Conservation (phyloP, 768 basidiomycete genomes). For the Russula earlei region DNA sequence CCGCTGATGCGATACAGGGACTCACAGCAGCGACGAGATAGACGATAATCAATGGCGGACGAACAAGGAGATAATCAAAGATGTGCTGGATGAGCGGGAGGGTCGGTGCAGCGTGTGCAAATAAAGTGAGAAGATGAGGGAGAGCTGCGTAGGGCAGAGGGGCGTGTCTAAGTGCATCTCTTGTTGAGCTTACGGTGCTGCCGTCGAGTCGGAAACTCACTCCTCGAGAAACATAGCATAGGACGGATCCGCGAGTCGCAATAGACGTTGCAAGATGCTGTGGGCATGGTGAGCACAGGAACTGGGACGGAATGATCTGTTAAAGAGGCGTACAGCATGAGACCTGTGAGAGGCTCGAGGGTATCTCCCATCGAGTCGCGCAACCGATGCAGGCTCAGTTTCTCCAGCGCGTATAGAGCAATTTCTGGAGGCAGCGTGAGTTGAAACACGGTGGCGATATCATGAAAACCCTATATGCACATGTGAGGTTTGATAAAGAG, state of each 20-base stretch:
- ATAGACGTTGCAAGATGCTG: constrained; percentile 69
- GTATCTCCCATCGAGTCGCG: constrained; percentile 84
- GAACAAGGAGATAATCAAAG: constrained; percentile 80
- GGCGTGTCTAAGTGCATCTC: constrained; percentile 38
- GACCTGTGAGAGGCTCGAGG: constrained; percentile 76
- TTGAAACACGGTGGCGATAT: constrained; percentile 78
- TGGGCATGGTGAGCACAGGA: constrained; percentile 26
- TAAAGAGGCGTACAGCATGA: constrained; percentile 44
- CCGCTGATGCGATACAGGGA: constrained; percentile 18
- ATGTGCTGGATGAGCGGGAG: constrained; percentile 85
- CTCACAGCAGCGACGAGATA: constrained; percentile 80
- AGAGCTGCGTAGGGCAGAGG: constrained; percentile 86
- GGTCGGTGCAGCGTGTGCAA: constrained; percentile 87
- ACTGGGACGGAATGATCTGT: constrained; percentile 51
- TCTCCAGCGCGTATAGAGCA: constrained; percentile 52
- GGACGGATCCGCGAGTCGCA: constrained; percentile 60
- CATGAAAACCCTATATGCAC: constrained; percentile 73
- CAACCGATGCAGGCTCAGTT: constrained; percentile 66
- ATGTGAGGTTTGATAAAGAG: not conserved
- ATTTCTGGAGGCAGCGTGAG: constrained; percentile 58
- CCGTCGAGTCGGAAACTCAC: constrained; percentile 30
- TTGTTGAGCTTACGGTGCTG: not conserved
- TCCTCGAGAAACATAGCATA: constrained; percentile 60
- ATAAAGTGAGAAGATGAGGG: constrained; percentile 82
- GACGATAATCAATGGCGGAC: constrained; percentile 72